Percentiles rank a stretch among this genome's conserved stretches.
phyloP scores from a whole-genome alignment of 257 asterid genomes.

The Petrea volubilis region DNA sequence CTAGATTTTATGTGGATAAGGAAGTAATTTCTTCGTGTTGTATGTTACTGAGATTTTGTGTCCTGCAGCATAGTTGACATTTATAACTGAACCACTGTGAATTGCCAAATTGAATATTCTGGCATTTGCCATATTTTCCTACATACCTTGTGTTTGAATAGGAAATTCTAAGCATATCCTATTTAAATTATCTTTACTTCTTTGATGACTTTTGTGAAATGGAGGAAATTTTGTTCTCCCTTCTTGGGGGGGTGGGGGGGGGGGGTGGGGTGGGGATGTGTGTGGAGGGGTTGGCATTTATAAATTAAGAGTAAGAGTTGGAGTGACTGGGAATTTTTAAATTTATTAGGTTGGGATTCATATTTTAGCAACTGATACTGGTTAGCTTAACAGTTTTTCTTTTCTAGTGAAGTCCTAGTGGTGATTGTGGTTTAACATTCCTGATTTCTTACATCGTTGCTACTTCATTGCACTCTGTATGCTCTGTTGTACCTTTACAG shows the following conservation, averaged over 20 bases:
- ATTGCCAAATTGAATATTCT: not conserved
- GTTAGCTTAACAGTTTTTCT: not conserved
- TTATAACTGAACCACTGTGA: not conserved
- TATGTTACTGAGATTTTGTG: not conserved
- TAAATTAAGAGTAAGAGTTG: not conserved
- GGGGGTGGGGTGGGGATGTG: not conserved
- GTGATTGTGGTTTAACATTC: not conserved
- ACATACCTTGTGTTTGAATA: not conserved
- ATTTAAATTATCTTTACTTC: not conserved
- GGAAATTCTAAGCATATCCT: not conserved
- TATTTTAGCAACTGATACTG: not conserved
- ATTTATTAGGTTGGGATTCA: not conserved
- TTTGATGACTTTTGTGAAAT: not conserved
- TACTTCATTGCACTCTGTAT: not conserved
- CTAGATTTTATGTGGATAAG: not conserved
- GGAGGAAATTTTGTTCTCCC: not conserved
- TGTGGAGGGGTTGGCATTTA: not conserved
- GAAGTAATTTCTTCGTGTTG: not conserved
- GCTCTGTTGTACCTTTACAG: not conserved
- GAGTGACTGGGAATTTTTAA: not conserved
- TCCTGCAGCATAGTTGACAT: not conserved
- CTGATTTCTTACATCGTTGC: not conserved
- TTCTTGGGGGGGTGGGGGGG: not conserved
- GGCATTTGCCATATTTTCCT: too few species aligned
- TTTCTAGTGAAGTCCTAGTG: not conserved